These are phyloP conservation scores for Penicillium bovifimosum DNA, from an alignment of 495 filamentous ascomycete species.

Conservation along the genomic window DNA sequence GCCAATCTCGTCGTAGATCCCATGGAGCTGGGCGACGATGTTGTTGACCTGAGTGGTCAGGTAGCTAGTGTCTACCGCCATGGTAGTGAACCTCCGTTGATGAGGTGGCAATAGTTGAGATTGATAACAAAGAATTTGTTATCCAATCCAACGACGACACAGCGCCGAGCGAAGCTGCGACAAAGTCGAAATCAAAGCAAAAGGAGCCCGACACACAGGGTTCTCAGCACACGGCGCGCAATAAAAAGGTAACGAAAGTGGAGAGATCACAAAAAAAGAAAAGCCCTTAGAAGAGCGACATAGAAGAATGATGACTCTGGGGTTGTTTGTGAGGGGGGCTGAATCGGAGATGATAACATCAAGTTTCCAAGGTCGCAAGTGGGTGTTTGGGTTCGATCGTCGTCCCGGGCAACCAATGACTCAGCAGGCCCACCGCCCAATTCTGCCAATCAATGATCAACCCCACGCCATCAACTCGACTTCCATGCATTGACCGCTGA, in stretches of 20 bases:
- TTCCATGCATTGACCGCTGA: conserved; percentile 5
- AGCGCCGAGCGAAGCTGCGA: conserved; percentile 14
- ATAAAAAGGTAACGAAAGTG: conserved; percentile 21
- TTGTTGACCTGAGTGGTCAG: conserved; percentile 88
- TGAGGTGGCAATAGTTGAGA: not conserved
- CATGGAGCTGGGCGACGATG: conserved; percentile 85
- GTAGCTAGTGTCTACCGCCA: conserved; percentile 87
- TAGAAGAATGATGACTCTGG: conserved; percentile 10
- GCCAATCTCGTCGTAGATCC: conserved; percentile 93
- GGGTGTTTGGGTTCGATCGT: conserved; percentile 30
- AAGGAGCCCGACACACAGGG: conserved; percentile 15
- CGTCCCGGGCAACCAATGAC: conserved; percentile 35
- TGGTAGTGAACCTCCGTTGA: conserved; percentile 29
- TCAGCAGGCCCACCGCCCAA: conserved; percentile 25
- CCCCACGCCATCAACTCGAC: conserved; percentile 14
- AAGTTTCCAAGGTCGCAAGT: conserved; percentile 9
- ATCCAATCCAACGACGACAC: conserved; percentile 16
- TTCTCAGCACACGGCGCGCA: conserved; percentile 18
- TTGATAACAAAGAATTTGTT: conserved; percentile 15
- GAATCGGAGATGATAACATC: conserved; percentile 24
- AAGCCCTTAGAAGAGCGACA: conserved; percentile 21
- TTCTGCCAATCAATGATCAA: conserved; percentile 20
- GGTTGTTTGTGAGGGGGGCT: conserved; percentile 28
- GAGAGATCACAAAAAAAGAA: conserved; percentile 4
- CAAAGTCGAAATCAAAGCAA: conserved; percentile 18